phyloP scores from a whole-genome alignment of 768 basidiomycete species.

The Termitomyces sp. region DNA sequence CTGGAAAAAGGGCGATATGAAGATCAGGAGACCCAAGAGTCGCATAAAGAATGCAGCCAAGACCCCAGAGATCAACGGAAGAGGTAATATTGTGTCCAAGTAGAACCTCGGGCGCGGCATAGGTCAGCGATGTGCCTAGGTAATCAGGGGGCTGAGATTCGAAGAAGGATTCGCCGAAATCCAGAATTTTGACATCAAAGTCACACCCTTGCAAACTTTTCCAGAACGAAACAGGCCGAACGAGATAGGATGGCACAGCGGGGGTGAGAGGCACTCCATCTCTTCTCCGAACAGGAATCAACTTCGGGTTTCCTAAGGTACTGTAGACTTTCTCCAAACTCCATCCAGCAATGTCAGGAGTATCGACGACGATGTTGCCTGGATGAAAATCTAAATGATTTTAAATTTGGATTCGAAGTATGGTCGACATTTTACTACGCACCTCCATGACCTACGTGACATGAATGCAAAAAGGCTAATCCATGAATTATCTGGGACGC shows the following conservation, averaged over 20 bases:
- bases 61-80: background rate
- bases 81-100: background rate
- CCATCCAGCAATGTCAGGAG: background rate
- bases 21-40: background rate
- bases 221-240: background rate
- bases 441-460: too few species aligned
- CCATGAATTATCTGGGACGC: constrained; percentile 17
- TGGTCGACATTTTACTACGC: too few species aligned
- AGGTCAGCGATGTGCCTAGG: background rate
- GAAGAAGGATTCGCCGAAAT: background rate
- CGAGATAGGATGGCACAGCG: background rate
- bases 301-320: background rate
- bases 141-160: background rate
- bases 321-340: background rate
- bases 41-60: background rate
- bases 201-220: background rate
- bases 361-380: background rate
- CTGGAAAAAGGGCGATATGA: background rate
- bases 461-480: background rate
- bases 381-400: too few species aligned
- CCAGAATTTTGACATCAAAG: too few species aligned
- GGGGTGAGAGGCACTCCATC: background rate
- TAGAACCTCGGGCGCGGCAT: background rate
- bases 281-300: background rate
- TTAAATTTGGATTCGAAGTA: too few species aligned